Conservation (phyloP, 305 asterid genomes). For the Fraxinus platypoda region DNA sequence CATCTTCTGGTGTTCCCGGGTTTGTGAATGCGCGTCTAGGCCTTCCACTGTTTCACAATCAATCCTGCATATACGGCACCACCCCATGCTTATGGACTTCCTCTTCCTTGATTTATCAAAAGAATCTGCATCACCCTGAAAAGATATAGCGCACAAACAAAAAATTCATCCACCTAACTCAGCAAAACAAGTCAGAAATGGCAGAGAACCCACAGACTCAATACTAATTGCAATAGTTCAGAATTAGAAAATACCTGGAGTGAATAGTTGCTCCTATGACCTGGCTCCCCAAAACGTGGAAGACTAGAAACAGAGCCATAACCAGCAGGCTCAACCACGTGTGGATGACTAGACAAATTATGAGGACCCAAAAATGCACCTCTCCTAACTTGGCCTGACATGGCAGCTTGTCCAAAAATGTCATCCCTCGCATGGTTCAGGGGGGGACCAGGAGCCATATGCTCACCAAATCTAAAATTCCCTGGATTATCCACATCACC, state of each 20-base stretch:
- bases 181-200: neutral
- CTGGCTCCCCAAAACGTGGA: constrained; percentile 62
- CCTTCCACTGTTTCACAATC: constrained; percentile 90
- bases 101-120: constrained; percentile 70
- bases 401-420: constrained; percentile 48
- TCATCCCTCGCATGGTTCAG: constrained; percentile 45
- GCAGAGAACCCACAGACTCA: constrained; percentile 1
- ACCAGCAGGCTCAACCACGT: constrained; percentile 45
- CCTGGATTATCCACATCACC: constrained; percentile 55
- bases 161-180: constrained; percentile 6
- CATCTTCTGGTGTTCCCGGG: constrained; percentile 87
- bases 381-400: constrained; percentile 46
- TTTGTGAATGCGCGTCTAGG: constrained; percentile 80
- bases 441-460: constrained; percentile 40
- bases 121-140: constrained; percentile 59
- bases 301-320: constrained; percentile 51
- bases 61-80: constrained; percentile 86
- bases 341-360: constrained; percentile 43
- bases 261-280: constrained; percentile 59
- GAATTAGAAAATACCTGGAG: constrained; percentile 51
- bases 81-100: constrained; percentile 60
- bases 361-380: constrained; percentile 53
- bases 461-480: constrained; percentile 58
- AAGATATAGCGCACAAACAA: constrained; percentile 13
- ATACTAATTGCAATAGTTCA: constrained; percentile 52